Percentiles rank a stretch among this genome's conserved stretches.
phyloP scores from a whole-genome alignment of 2,329 filamentous ascomycete species.

The Alternaria sp. region DNA sequence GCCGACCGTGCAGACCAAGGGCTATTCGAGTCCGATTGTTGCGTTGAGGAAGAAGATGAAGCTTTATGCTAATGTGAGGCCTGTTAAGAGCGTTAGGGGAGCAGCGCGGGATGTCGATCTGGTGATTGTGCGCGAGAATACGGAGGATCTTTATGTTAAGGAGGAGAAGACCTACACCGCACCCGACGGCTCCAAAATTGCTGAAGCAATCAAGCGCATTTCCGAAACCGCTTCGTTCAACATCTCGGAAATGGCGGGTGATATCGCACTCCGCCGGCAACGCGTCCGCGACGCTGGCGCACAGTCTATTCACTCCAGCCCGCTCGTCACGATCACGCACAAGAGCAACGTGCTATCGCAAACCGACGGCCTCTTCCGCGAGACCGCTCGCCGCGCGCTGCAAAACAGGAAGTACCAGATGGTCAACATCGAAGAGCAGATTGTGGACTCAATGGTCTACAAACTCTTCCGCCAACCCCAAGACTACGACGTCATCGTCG shows the following conservation, averaged over 20 bases:
- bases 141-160: conserved; percentile 97
- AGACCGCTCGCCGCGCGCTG: conserved; percentile 76
- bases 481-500: conserved; percentile 97
- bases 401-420: conserved; percentile 69
- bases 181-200: conserved; percentile 77
- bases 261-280: conserved; percentile 88
- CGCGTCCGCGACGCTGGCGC: conserved; percentile 70
- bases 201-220: conserved; percentile 98
- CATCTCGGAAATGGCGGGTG: conserved; percentile 91
- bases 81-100: conserved; percentile 81
- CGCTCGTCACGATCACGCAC: conserved; percentile 94
- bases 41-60: conserved; percentile 93
- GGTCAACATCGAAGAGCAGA: conserved; percentile 92
- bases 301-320: conserved; percentile 67
- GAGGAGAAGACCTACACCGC: conserved; percentile 85
- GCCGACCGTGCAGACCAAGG: conserved; percentile 85
- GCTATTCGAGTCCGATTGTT: conserved; percentile 96
- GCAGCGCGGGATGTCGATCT: conserved; percentile 78
- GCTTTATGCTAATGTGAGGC: conserved; percentile 96
- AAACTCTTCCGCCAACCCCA: conserved; percentile 97
- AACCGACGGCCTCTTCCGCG: conserved; percentile 94
- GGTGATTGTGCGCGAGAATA: conserved; percentile 98
- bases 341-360: conserved; percentile 97
- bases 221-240: conserved; percentile 81
- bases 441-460: conserved; percentile 99